phyloP scores from a whole-genome alignment of 2,329 filamentous ascomycete species.

The Amesomyces nigricolor region DNA sequence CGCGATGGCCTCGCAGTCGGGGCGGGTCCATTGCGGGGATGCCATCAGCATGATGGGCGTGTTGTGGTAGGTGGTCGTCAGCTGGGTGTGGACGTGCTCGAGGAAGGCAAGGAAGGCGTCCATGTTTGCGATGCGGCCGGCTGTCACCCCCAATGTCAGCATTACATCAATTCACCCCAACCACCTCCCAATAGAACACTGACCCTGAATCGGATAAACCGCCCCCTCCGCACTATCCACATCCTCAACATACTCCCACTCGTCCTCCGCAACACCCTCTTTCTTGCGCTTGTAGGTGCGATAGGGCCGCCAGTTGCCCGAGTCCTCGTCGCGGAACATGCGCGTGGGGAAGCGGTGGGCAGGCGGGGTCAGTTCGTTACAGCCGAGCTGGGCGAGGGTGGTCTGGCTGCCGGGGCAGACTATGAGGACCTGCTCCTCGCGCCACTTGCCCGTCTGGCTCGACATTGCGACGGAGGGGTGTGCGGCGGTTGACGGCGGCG shows the following conservation, averaged over 20 bases:
- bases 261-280: too few species aligned
- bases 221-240: conserved; percentile 82
- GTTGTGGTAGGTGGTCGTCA: conserved; percentile 92
- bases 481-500: too few species aligned
- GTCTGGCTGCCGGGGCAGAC: conserved; percentile 81
- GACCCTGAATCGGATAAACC: conserved; percentile 72
- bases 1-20: conserved; percentile 80
- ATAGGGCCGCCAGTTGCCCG: conserved; percentile 70
- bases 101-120: conserved; percentile 88
- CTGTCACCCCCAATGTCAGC: conserved; percentile 30
- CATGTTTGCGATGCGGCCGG: conserved; percentile 85
- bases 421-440: conserved; percentile 61
- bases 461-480: conserved; percentile 40
- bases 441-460: conserved; percentile 53
- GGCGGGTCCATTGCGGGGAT: conserved; percentile 83
- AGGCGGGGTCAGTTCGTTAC: conserved; percentile 88
- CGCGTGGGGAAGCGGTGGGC: conserved; percentile 79
- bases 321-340: conserved; percentile 84
- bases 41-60: conserved; percentile 88
- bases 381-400: conserved; percentile 84
- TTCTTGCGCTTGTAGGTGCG: conserved; percentile 65
- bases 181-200: conserved; percentile 10
- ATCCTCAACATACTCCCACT: conserved; percentile 77
- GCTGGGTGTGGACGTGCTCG: conserved; percentile 81
- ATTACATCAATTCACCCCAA: not conserved